These are phyloP conservation scores for Elsinoe arachidis DNA, from an alignment of 2,329 filamentous ascomycete genomes.

Conservation along the genomic window DNA sequence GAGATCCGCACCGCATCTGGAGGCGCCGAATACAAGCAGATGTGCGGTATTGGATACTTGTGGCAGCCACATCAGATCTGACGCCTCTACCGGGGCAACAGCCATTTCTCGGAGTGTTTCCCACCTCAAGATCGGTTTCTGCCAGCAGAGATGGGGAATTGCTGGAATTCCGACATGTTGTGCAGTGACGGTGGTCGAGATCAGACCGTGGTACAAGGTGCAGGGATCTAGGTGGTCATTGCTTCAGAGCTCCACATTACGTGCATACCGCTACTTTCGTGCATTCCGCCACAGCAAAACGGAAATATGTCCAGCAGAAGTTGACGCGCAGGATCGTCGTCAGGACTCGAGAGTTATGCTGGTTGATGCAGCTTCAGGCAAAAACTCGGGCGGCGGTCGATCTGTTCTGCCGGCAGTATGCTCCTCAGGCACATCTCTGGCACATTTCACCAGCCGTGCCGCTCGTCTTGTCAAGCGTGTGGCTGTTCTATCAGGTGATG, in stretches of 20 bases:
- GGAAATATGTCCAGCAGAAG: neutral
- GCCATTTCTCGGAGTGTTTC: neutral
- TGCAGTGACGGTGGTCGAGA: neutral
- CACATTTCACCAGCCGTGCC: neutral
- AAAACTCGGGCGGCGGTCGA: neutral
- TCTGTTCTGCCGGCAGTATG: neutral
- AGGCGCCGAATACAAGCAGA: neutral
- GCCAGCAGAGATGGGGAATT: neutral
- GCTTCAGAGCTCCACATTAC: slow-evolving; percentile 2
- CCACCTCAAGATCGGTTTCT: neutral
- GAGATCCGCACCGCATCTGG: neutral
- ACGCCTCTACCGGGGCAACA: neutral
- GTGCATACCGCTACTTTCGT: slow-evolving; percentile 7
- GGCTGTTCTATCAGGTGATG: neutral
- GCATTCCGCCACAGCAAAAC: neutral
- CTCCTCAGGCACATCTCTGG: neutral
- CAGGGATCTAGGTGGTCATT: slow-evolving; percentile 5
- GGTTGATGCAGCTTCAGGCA: neutral
- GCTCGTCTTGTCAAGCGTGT: neutral
- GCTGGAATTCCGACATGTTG: neutral
- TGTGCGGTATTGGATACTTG: neutral
- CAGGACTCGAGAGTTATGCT: slow-evolving; percentile 1
- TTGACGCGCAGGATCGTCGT: neutral
- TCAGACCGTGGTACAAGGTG: neutral
- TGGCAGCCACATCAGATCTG: neutral